Conservation (phyloP, 805 yeast genomes). For the Starmerella geochares region DNA sequence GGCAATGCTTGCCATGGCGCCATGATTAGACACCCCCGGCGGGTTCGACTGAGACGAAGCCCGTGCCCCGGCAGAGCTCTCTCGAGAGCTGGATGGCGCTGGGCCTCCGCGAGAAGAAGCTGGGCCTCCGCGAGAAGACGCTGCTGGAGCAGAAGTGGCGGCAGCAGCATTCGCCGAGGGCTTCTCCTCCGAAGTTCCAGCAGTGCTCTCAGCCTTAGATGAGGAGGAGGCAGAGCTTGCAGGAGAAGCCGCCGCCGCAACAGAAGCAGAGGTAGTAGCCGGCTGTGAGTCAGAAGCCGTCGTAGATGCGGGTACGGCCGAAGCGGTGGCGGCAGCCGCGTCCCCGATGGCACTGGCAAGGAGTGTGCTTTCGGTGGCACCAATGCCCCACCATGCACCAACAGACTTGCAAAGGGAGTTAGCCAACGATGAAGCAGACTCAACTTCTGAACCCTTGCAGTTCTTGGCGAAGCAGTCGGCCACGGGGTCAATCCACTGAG, state of each 20-base stretch:
- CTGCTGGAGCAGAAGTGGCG: neutral
- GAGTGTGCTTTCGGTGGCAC: neutral
- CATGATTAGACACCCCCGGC: neutral
- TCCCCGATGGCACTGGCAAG: neutral
- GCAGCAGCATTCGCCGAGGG: neutral
- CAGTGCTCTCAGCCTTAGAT: neutral
- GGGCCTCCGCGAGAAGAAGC: too few relatives aligned
- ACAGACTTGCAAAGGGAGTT: neutral
- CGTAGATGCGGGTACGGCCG: neutral
- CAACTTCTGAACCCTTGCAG: slow-evolving; percentile 2
- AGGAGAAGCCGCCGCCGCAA: neutral
- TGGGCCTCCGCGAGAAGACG: too few relatives aligned
- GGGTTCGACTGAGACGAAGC: neutral
- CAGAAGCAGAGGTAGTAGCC: neutral
- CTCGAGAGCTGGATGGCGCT: too few relatives aligned
- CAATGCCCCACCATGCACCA: slow-evolving; percentile 6
- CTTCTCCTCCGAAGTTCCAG: neutral
- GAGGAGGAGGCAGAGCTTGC: neutral
- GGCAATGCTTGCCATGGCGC: neutral
- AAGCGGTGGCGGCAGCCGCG: neutral
- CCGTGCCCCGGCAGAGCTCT: too few relatives aligned
- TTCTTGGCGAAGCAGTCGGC: slow-evolving; percentile 7
- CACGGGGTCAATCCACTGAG: slow-evolving; percentile 4
- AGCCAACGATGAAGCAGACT: neutral
- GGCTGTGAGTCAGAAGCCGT: neutral